phyloP scores from a whole-genome alignment of 1,284 basidiomycete species.

The Clitocybe nebularis region DNA sequence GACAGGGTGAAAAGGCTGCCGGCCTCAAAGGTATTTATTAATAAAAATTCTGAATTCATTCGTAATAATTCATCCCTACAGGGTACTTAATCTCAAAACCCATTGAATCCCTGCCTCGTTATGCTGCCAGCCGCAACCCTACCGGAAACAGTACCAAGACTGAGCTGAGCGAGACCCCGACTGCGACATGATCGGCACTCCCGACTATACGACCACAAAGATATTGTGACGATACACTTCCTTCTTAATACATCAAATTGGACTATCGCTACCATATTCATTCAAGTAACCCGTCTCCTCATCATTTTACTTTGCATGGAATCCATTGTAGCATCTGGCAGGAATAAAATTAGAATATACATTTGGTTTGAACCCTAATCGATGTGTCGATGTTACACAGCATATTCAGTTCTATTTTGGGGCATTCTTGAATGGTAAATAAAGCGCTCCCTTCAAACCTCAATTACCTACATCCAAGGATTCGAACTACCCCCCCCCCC shows the following conservation, averaged over 20 bases:
- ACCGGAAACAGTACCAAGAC: conserved; percentile 6
- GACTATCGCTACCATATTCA: not conserved
- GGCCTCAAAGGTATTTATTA: conserved; percentile 44
- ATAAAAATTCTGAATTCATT: not conserved
- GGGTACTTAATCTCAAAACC: conserved; percentile 25
- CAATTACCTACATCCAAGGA: not conserved
- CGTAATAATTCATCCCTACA: conserved; percentile 21
- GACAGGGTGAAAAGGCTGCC: conserved; percentile 75
- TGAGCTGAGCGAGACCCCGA: conserved; percentile 4
- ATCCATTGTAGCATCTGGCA: conserved; percentile 9
- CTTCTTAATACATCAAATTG: not conserved
- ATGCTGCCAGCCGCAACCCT: conserved; percentile 15
- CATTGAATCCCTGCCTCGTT: conserved; percentile 23
- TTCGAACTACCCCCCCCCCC: not conserved
- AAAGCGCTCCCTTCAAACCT: too few species aligned
- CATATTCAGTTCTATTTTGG: not conserved
- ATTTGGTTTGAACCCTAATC: not conserved
- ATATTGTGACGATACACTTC: not conserved
- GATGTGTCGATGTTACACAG: not conserved
- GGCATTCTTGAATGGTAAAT: not conserved
- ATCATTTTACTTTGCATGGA: not conserved
- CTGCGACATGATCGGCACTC: not conserved
- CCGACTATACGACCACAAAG: not conserved
- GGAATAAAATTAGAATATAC: conserved; percentile 5
- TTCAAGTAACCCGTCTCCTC: not conserved